Evolutionary conservation across 106 monocot genomes (phyloP), one percentile per base, ranked within the genome.

Genomic region (Ottelia alismoides): DNA sequence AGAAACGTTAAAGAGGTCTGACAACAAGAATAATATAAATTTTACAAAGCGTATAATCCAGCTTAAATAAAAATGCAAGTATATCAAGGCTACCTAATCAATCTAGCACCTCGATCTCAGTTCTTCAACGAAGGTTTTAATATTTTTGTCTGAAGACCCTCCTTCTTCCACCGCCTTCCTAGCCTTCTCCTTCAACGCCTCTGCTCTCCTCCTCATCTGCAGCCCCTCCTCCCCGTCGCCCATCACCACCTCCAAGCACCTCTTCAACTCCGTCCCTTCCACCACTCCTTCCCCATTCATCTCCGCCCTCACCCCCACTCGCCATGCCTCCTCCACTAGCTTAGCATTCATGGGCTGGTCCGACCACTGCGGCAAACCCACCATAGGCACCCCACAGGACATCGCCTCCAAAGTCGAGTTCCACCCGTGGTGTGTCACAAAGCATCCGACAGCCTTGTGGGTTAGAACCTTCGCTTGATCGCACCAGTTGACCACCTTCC

Each of bases 401-500:
- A 56, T 3, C 31, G 31, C 35, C 31, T 56, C 56, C 56, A 56
- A 23, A 4, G 31, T 56, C n/a, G n/a, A n/a, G n/a, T n/a, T n/a
- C n/a, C n/a, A n/a, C n/a, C n/a, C n/a, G n/a, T n/a, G n/a, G n/a
- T n/a, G n/a, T n/a, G n/a, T n/a, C n/a, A n/a, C n/a, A n/a, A n/a
- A n/a, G n/a, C n/a, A n/a, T n/a, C n/a, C 6, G 56, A 56, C 56
- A 18, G 56, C 29, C 17, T 22, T 20, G 32, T 35, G 30, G 12
- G 56, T 20, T 6, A 56, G 22, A 30, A 56, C 56, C 29, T 30
- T 32, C 56, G 35, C 2, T 23, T 56, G 56, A 9, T 30, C 30
- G 32, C 56, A 56, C 56, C 56, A 56, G 10, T 56, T 32, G 28
- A 56, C 56, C 56, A 35, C 56, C 32, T 20, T 32, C 56, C 56